Base-by-base conservation (phyloP, 2,329 filamentous ascomycete genomes). In the Alternaria consortialis region DNA sequence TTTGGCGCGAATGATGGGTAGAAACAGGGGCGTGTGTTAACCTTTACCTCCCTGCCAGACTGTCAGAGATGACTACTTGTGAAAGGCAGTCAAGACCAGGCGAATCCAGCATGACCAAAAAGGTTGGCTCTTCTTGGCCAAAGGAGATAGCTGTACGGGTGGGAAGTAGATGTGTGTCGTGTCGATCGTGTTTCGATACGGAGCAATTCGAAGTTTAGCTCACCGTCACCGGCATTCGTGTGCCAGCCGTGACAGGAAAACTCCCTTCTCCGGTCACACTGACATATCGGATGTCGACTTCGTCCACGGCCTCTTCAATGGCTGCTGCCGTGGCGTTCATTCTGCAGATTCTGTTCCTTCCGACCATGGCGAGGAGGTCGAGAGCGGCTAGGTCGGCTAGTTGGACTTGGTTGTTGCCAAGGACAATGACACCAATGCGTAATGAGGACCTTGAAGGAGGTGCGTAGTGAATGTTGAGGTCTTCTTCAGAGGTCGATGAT, bases 141-240 rank as follows among this genome's bases (percentile, higher is more conserved):
- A 60, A 69, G 72, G 70, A 74, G 68, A 36, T 37, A 32, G 46
- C 20, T 37, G 31, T 17, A 36, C 23, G 39, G 53, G 56, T 46
- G 65, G 53, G 51, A 55, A 52, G 50, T 60, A 9, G 47, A 8
- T 27, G 13, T 56, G 48, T 50, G 44, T 44, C 32, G 56, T 54
- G 29, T 34, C 52, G 62, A 46, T 67, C 57, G 65, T 70, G 67
- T 60, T 12, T 68, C 52, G 67, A 64, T 68, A 59, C 50, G 61
- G 60, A 69, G 66, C 69, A 70, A 74, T 64, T 67, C 67, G 66
- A 69, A 53, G 61, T 60, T 67, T 66, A 73, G 71, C 74, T 77
- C 72, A 79, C 77, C 74, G 77, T 78, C 60, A 77, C 73, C 65
- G 74, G 74, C 66, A 79, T 76, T 51, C 75, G 72, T 54, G 71